Base-by-base conservation (phyloP, 495 filamentous ascomycete species). In the Aspergillus homomorphus region DNA sequence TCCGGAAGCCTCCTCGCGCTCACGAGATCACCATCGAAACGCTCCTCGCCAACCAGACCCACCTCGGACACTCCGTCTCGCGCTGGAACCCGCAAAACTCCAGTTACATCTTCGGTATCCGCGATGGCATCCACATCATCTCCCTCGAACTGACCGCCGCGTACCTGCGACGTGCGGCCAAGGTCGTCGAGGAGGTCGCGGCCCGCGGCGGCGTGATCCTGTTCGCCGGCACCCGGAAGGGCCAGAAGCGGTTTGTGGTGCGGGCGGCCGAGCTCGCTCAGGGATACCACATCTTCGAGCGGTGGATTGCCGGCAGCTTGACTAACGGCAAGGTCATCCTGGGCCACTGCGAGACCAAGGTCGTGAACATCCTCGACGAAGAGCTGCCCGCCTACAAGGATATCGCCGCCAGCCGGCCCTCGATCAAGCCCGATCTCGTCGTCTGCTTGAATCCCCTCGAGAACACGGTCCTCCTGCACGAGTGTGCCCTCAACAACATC, bases 41-140 rank as follows among this genome's bases (percentile, higher is more conserved):
- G 53, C 85, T 98, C 62, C 87, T 98, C 76, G 93, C 94, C 22
- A 86, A 87, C 10, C 90, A 96, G 70, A 85, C 86, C 26, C 94
- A 98, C 77, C 84, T 98, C 67, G 94, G 94, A 58, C 94, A 98
- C 77, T 80, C 87, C 63, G 94, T 89, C 2, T 91, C 91, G 48
- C 84, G 92, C 56, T 98, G 94, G 94, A 95, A 98, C 77, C 93
- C 95, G 15, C 85, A 85, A 42, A 98, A 98, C 79, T 86, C 90
- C 51, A 87, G 90, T 42, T 98, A 98, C 76, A 98, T 98, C 72
- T 92, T 89, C 70, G 94, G 94, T 66, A 86, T 95, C 60, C 84
- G 93, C 19, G 84, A 92, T 54, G 90, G 88, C 49, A 88, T 96
- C 60, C 94, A 98, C 76, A 93, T 98, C 69, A 94, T 98, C 73